Evolutionary conservation across 1,139 yeast species (phyloP), one percentile per base, ranked within the genome.

Genomic region (Saccharomyces pastorianus): DNA sequence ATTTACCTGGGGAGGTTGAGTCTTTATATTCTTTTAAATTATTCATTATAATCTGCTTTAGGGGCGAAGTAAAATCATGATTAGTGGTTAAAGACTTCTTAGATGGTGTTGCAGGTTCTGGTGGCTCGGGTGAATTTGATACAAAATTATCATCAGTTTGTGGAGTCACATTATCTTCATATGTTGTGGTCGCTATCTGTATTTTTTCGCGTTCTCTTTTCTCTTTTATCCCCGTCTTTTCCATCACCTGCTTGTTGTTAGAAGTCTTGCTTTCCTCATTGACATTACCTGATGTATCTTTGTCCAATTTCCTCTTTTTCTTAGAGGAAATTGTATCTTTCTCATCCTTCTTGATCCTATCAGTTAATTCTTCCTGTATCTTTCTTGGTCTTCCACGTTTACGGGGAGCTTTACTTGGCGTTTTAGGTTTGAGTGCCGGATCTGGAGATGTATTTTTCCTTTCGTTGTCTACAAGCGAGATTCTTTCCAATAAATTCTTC

Each of bases 41-140:
- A 44, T 57, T 59, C 59, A 59, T 23, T 8, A 59, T 63, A 3
- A 57, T 62, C 48, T 59, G 64, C 46, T 61, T 63, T 34, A 63
- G 50, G 1, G 70, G 67, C 5, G 71, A 65, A 4, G 68, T 59
- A 47, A 66, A 64, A 29, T 58, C 60, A 49, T 57, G 62, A 23
- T 53, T 60, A 7, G 58, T 55, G 14, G 56, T 55, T 9, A 56
- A 60, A 2, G 55, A 55, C 44, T 55, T 41, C 42, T 57, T 58
- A 26, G 58, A 60, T 8, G 69, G 63, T 2, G 69, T 67, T 5
- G 63, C 61, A 2, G 53, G 52, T 20, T 58, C 61, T 6, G 55
- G 51, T 13, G 46, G 49, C 3, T 52, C 55, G 9, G 47, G 55
- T 26, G 29, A 46, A 44, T 44, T 23, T 41, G 23, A 46, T 49